These are phyloP conservation scores for Neurospora sp. DNA, from an alignment of 495 filamentous ascomycete genomes.

Conservation along the genomic window DNA sequence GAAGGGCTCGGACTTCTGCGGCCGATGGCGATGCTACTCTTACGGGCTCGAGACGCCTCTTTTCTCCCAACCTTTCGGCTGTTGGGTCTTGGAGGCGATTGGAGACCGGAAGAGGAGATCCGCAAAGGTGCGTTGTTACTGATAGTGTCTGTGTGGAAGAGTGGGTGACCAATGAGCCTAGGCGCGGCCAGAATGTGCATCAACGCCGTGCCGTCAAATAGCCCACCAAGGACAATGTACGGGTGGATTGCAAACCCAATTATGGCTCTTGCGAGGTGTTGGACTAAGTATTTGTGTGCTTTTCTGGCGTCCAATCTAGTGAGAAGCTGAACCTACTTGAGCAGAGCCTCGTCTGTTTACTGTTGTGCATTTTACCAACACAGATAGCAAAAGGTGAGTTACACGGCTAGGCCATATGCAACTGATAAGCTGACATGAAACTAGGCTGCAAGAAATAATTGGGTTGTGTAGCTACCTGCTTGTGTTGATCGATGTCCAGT, in stretches of 20 bases:
- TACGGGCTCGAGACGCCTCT: not conserved
- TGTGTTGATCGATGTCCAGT: not conserved
- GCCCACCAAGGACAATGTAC: not conserved
- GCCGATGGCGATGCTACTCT: not conserved
- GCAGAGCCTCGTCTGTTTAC: not conserved
- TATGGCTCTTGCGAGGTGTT: not conserved
- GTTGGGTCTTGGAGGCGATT: not conserved
- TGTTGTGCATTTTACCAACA: not conserved
- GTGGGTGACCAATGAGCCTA: not conserved
- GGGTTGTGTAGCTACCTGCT: not conserved
- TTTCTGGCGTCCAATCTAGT: not conserved
- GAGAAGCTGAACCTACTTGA: not conserved
- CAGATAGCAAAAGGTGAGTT: not conserved
- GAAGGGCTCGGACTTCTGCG: not conserved
- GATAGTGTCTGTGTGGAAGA: not conserved
- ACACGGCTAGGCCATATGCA: not conserved
- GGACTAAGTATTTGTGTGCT: not conserved
- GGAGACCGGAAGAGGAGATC: not conserved
- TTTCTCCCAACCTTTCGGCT: not conserved
- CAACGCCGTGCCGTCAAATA: not conserved
- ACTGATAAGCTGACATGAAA: not conserved
- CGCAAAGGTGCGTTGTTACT: not conserved
- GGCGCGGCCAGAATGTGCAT: not conserved
- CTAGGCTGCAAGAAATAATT: not conserved
- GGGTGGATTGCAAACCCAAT: not conserved